Base-by-base conservation (phyloP, 2,329 filamentous ascomycete genomes). In the Botrytis porri region DNA sequence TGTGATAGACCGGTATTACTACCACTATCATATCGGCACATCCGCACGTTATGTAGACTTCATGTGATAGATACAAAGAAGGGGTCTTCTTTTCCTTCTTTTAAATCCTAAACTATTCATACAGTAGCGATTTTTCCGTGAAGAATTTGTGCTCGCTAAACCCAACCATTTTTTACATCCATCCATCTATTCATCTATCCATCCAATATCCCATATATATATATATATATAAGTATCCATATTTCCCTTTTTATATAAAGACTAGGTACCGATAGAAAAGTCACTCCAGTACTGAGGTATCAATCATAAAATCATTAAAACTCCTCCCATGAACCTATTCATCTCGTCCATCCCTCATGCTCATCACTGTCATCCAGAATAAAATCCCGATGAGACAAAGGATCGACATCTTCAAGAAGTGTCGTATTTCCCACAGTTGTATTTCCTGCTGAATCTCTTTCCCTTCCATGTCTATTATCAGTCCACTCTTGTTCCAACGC, bases 321-420 rank as follows among this genome's bases (percentile, higher is more conserved):
- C 25, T 22, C 48, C 35, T 41, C 39, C 48, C 48, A 29, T 59
- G 14, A 14, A 69, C 16, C 4, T 18, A 45, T 35, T 63, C 14
- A 70, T 61, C 25, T 29, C 51, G 32, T 63, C 67, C 67, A 63
- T 70, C 39, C 41, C 54, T 63, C 39, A 29, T 70, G 29, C 37
- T 59, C 65, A 59, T 71, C 70, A 41, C 70, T 66, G 54, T 51
- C 70, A n/a, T 71, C 70, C 45, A 71, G 37, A 66, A 66, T 65
- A 35, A 71, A 71, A 32, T 66, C 22, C 37, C 45, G 45, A 35
- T 59, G 61, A 10, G 45, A 57, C 22, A 57, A 54, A 10, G 43
- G 18, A 41, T 57, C 70, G 25, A 57, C 22, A 65, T 54, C 37
- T 32, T 37, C 37, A 59, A 66, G 45, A 54, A 57, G 6, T 20